Evolutionary conservation across 495 filamentous ascomycete species (phyloP).

Genomic region (Neurospora africana): DNA sequence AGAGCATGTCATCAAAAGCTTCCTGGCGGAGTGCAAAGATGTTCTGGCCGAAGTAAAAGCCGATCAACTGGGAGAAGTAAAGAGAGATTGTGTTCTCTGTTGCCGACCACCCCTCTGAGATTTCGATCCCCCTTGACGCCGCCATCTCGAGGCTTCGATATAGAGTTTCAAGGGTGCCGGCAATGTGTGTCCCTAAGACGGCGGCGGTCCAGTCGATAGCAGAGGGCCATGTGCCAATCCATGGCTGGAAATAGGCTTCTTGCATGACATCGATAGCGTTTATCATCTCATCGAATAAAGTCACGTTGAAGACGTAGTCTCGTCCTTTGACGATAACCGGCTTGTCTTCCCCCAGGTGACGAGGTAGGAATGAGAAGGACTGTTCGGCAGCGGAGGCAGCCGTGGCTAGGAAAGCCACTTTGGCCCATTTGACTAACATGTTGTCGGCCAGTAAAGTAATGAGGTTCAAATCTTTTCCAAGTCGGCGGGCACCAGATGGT

Average conservation of each 20-base stretch:
- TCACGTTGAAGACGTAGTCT: conserved; percentile 6
- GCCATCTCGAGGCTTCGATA: conserved; percentile 32
- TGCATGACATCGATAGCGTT: conserved; percentile 66
- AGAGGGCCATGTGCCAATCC: conserved; percentile 73
- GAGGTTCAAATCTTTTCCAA: background rate
- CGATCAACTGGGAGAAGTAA: conserved; percentile 67
- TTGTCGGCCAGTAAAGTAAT: background rate
- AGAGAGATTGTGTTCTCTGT: conserved; percentile 63
- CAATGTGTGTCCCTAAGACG: conserved; percentile 72
- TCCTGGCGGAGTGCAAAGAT: conserved; percentile 62
- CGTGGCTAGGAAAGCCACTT: conserved; percentile 4
- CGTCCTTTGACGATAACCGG: background rate
- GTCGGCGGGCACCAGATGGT: background rate
- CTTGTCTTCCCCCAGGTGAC: background rate
- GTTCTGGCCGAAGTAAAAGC: conserved; percentile 83
- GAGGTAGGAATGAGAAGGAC: conserved; percentile 1
- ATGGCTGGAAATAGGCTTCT: conserved; percentile 60
- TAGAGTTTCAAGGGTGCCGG: conserved; percentile 55
- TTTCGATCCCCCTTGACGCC: conserved; percentile 24
- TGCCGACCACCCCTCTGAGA: background rate
- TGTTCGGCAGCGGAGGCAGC: conserved; percentile 1
- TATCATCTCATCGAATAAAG: conserved; percentile 36
- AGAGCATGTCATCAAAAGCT: conserved; percentile 93
- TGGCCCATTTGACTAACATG: conserved; percentile 4
- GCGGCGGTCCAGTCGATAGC: conserved; percentile 94